Conservation (phyloP, 495 filamentous ascomycete species). For the Elasticomyces elasticus region DNA sequence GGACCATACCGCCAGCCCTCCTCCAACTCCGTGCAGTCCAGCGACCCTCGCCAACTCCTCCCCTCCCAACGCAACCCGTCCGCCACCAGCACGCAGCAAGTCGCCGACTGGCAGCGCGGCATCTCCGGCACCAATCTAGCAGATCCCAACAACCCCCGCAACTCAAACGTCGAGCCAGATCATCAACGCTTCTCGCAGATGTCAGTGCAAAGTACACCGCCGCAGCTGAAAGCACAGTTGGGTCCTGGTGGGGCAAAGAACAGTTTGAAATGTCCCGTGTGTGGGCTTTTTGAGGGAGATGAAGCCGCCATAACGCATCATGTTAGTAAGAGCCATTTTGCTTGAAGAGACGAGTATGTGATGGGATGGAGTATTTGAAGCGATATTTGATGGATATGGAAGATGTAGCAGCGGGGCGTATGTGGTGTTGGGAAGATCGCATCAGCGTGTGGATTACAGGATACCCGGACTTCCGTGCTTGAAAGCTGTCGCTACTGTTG, state of each 20-base stretch:
- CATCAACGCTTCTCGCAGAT: conserved; percentile 8
- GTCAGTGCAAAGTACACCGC: conserved; percentile 1
- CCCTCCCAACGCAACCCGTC: neutral
- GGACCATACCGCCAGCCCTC: neutral
- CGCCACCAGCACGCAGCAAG: neutral
- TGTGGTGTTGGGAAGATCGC: neutral
- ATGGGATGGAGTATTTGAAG: neutral
- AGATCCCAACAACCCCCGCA: conserved; percentile 3
- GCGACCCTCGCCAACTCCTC: neutral
- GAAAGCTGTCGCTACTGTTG: no score
- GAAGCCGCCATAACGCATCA: conserved; percentile 11
- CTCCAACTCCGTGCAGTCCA: neutral
- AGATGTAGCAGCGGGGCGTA: neutral
- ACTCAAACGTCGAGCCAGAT: conserved; percentile 7
- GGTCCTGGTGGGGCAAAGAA: neutral
- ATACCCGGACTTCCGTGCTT: no score
- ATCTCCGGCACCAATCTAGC: neutral
- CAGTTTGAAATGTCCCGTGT: conserved; percentile 15
- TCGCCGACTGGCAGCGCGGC: conserved; percentile 7
- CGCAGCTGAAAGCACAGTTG: neutral
- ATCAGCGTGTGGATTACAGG: no score
- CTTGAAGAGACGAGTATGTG: neutral
- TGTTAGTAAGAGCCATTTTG: conserved; percentile 8
- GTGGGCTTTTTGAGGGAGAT: conserved; percentile 13
- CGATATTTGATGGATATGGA: neutral